Conservation (phyloP, 1,139 yeast species). For the Groenewaldozyma auringiensis region DNA sequence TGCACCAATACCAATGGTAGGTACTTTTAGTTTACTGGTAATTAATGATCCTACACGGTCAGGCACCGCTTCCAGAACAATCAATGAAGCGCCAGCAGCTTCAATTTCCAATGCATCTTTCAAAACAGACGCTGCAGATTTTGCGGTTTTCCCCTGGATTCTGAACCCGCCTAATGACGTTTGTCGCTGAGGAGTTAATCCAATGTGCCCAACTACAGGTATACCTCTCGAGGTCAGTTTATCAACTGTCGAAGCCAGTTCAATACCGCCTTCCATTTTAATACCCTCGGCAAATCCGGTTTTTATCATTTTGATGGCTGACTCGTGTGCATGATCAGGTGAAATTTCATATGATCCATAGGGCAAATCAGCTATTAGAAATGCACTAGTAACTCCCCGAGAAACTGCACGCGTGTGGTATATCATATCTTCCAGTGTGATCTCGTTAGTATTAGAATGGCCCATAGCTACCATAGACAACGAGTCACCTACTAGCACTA, state of each 20-base stretch:
- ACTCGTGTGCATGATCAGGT: conserved; percentile 53
- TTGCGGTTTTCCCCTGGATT: conserved; percentile 64
- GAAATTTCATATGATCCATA: conserved; percentile 77
- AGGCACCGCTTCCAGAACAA: conserved; percentile 85
- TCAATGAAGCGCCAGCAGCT: conserved; percentile 66
- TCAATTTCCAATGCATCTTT: conserved; percentile 66
- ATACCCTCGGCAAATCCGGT: conserved; percentile 66
- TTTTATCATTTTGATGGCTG: conserved; percentile 54
- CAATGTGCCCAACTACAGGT: conserved; percentile 89
- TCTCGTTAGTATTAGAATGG: conserved; percentile 64
- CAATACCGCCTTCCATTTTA: conserved; percentile 80
- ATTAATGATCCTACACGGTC: conserved; percentile 58
- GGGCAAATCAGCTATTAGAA: conserved; percentile 81
- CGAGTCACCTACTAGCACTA: conserved; percentile 82
- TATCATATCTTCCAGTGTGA: conserved; percentile 69
- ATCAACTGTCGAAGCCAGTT: conserved; percentile 43
- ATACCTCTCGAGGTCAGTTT: conserved; percentile 60
- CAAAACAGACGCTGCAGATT: conserved; percentile 50
- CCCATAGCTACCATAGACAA: conserved; percentile 90
- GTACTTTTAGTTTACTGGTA: conserved; percentile 53
- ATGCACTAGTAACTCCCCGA: conserved; percentile 59
- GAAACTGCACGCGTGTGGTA: conserved; percentile 70
- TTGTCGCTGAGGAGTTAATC: conserved; percentile 84
- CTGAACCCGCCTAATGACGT: conserved; percentile 78
- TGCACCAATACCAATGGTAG: conserved; percentile 95